Evolutionary conservation across 805 yeast species (phyloP).

Genomic region (Barnettozyma pratensis): DNA sequence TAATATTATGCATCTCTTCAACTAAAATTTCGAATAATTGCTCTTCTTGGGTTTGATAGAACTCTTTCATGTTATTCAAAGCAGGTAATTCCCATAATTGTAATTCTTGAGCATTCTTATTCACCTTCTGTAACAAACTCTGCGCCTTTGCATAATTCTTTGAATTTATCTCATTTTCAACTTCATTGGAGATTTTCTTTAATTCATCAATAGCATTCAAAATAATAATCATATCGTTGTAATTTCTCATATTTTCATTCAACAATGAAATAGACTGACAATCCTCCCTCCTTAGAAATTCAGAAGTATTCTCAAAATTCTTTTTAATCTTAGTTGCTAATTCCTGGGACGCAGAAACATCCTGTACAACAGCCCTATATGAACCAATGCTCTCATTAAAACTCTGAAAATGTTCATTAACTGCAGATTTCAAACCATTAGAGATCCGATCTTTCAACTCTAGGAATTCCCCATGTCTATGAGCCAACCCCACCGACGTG

Average conservation of each 20-base stretch:
- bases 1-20: conserved; percentile 69
- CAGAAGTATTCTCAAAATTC: conserved; percentile 28
- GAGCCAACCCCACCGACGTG: conserved; percentile 88
- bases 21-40: conserved; percentile 63
- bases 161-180: conserved; percentile 65
- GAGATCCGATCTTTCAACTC: conserved; percentile 54
- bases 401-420: conserved; percentile 75
- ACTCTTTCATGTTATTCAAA: conserved; percentile 43
- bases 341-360: conserved; percentile 61
- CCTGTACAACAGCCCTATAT: conserved; percentile 63
- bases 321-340: conserved; percentile 44
- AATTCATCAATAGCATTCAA: conserved; percentile 62
- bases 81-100: conserved; percentile 56
- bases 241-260: conserved; percentile 55
- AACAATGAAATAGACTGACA: conserved; percentile 29
- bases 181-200: conserved; percentile 49
- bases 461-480: conserved; percentile 60
- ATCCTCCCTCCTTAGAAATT: conserved; percentile 5
- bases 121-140: conserved; percentile 42
- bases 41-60: conserved; percentile 51
- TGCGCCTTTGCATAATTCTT: conserved; percentile 67
- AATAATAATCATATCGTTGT: conserved; percentile 65
- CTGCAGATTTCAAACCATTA: conserved; percentile 57
- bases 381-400: conserved; percentile 85
- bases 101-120: conserved; percentile 42